phyloP scores from a whole-genome alignment of 805 yeast species.

The Saccharomycopsis synnaedendra region DNA sequence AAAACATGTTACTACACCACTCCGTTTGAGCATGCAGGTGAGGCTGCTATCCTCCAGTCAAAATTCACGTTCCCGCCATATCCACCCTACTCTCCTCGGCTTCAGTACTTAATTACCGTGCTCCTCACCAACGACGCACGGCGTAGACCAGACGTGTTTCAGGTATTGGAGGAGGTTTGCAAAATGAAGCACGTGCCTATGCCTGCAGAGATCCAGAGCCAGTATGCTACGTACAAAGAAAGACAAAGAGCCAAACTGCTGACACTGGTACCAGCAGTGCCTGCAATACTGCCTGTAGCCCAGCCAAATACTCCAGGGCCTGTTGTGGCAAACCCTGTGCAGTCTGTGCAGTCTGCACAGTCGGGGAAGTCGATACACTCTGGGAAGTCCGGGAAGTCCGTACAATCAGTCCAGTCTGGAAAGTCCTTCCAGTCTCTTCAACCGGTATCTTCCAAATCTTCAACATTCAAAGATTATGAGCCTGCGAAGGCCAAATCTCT shows the following conservation, averaged over 20 bases:
- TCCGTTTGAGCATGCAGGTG: slow-evolving; percentile 81
- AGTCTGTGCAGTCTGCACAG: slow-evolving; percentile 6
- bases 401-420: slow-evolving; percentile 1
- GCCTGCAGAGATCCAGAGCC: slow-evolving; percentile 24
- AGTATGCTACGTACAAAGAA: slow-evolving; percentile 15
- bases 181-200: slow-evolving; percentile 44
- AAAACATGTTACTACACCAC: slow-evolving; percentile 88
- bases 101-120: slow-evolving; percentile 65
- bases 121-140: slow-evolving; percentile 78
- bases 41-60: slow-evolving; percentile 78
- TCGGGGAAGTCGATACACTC: slow-evolving; percentile 6
- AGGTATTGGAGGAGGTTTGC: slow-evolving; percentile 56
- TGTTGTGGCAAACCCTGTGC: background rate
- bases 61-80: slow-evolving; percentile 61
- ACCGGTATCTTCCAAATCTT: no score
- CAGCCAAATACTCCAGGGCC: background rate
- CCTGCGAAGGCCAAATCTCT: no score
- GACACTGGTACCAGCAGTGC: background rate
- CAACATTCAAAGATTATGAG: no score
- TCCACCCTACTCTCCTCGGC: slow-evolving; percentile 59
- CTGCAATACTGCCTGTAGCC: slow-evolving; percentile 1
- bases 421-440: background rate
- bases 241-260: slow-evolving; percentile 1
- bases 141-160: slow-evolving; percentile 78
- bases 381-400: slow-evolving; percentile 1